Evolutionary conservation across 305 asterid genomes (phyloP).

Genomic region (Withania somnifera): DNA sequence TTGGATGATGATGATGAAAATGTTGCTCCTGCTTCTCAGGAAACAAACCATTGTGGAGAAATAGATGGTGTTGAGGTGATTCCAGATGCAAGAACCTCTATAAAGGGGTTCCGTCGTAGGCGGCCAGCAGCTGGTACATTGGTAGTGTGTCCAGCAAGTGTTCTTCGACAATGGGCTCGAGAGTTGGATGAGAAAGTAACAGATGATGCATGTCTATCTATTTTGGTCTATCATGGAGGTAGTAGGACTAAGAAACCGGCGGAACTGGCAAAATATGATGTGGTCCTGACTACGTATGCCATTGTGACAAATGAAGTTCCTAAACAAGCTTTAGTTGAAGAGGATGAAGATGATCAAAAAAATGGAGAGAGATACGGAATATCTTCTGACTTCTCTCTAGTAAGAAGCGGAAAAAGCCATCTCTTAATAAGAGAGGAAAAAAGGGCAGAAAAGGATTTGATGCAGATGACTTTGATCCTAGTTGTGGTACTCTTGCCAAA

Average conservation of each 20-base stretch:
- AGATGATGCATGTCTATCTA: slow-evolving; percentile 36
- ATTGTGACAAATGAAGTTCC: slow-evolving; percentile 92
- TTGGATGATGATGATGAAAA: slow-evolving; percentile 78
- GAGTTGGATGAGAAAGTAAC: slow-evolving; percentile 85
- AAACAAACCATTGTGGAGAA: slow-evolving; percentile 26
- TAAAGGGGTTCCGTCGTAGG: slow-evolving; percentile 40
- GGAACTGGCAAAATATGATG: slow-evolving; percentile 70
- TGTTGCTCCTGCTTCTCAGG: slow-evolving; percentile 29
- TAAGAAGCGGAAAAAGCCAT: slow-evolving; percentile 51
- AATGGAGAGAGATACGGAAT: slow-evolving; percentile 56
- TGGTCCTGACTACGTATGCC: slow-evolving; percentile 83
- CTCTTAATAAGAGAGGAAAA: slow-evolving; percentile 50
- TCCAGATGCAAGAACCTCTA: slow-evolving; percentile 40
- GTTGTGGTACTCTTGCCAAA: slow-evolving; percentile 71
- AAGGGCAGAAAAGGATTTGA: slow-evolving; percentile 51
- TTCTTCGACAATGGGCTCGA: slow-evolving; percentile 88
- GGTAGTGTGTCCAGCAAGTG: slow-evolving; percentile 98
- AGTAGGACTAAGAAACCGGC: slow-evolving; percentile 66
- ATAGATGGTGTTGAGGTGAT: slow-evolving; percentile 39
- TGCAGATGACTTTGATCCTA: slow-evolving; percentile 42
- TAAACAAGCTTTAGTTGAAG: slow-evolving; percentile 73
- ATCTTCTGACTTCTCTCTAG: slow-evolving; percentile 57
- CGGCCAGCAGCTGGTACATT: slow-evolving; percentile 87
- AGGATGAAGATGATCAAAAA: slow-evolving; percentile 62
- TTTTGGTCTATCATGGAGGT: slow-evolving; percentile 80